Evolutionary conservation across 805 yeast species (phyloP).

Genomic region (Candida nanaspora): DNA sequence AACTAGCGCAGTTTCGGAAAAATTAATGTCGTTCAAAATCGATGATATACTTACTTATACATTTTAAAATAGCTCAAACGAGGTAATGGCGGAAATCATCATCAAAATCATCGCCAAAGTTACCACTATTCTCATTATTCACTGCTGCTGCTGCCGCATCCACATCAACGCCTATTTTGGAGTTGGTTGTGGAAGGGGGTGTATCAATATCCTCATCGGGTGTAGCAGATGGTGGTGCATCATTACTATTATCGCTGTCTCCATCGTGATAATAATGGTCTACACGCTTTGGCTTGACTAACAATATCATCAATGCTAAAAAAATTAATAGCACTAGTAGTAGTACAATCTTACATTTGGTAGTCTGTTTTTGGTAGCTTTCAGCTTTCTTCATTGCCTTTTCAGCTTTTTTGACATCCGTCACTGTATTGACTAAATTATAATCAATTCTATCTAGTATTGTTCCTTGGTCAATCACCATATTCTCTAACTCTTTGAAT

Average conservation of each 20-base stretch:
- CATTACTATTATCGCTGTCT: not conserved
- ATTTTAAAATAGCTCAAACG: too few relatives aligned
- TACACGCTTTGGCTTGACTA: conserved; percentile 50
- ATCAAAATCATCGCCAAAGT: too few relatives aligned
- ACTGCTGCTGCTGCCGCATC: too few relatives aligned
- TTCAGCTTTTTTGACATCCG: conserved; percentile 69
- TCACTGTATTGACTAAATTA: conserved; percentile 74
- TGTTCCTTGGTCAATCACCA: conserved; percentile 95
- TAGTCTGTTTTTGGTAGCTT: conserved; percentile 76
- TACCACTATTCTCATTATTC: too few relatives aligned
- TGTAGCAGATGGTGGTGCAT: too few relatives aligned
- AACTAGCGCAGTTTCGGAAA: too few relatives aligned
- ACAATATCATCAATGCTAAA: conserved; percentile 59
- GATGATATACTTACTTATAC: too few relatives aligned
- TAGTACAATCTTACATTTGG: conserved; percentile 83
- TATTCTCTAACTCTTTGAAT: conserved; percentile 84
- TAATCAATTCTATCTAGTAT: conserved; percentile 90
- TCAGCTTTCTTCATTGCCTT: conserved; percentile 73
- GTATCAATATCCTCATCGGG: too few relatives aligned
- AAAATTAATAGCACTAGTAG: conserved; percentile 65
- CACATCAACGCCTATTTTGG: too few relatives aligned
- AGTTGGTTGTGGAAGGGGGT: too few relatives aligned
- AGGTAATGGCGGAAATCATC: too few relatives aligned
- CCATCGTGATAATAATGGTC: conserved; percentile 22
- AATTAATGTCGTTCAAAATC: too few relatives aligned